These are phyloP conservation scores for Umbelopsis ramanniana DNA, from an alignment of 192 early-diverging fungal species.

Conservation along the genomic window DNA sequence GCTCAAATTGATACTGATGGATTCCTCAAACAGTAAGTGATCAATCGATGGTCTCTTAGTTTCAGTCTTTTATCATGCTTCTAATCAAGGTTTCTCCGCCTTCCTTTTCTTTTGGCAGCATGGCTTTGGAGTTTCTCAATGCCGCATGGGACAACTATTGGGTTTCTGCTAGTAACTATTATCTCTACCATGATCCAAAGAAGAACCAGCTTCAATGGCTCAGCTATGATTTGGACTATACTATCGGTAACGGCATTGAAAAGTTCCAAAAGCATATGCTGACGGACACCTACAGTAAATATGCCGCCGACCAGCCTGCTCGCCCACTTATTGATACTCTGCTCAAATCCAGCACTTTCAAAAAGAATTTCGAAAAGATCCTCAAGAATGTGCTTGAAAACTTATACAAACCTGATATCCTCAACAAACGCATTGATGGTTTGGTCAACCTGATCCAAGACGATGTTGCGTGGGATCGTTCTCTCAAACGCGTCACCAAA, in stretches of 20 bases:
- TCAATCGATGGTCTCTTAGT: background rate
- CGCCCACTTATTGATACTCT: slow-evolving; percentile 38
- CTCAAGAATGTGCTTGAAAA: slow-evolving; percentile 35
- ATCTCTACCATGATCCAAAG: slow-evolving; percentile 45
- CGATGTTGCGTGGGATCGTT: slow-evolving; percentile 46
- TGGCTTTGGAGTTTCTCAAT: slow-evolving; percentile 44
- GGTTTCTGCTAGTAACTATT: slow-evolving; percentile 40
- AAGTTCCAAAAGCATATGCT: slow-evolving; percentile 5
- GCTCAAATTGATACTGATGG: slow-evolving; percentile 26
- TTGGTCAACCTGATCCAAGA: slow-evolving; percentile 37
- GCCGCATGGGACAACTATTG: slow-evolving; percentile 44
- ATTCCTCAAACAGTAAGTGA: slow-evolving; percentile 31
- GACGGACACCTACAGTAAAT: slow-evolving; percentile 26
- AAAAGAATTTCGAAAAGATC: slow-evolving; percentile 38
- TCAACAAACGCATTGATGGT: slow-evolving; percentile 32
- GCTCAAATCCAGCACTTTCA: slow-evolving; percentile 37
- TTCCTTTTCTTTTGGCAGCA: background rate
- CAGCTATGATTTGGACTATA: slow-evolving; percentile 42
- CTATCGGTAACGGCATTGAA: slow-evolving; percentile 37
- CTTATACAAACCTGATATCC: slow-evolving; percentile 38
- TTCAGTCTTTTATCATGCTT: too few relatives aligned
- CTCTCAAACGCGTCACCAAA: slow-evolving; percentile 20
- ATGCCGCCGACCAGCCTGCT: slow-evolving; percentile 17
- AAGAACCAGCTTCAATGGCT: slow-evolving; percentile 43
- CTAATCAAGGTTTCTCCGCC: background rate